Evolutionary conservation across 1,139 yeast genomes (phyloP), one percentile per base, ranked within the genome.

Genomic region (Suhomyces taliae): DNA sequence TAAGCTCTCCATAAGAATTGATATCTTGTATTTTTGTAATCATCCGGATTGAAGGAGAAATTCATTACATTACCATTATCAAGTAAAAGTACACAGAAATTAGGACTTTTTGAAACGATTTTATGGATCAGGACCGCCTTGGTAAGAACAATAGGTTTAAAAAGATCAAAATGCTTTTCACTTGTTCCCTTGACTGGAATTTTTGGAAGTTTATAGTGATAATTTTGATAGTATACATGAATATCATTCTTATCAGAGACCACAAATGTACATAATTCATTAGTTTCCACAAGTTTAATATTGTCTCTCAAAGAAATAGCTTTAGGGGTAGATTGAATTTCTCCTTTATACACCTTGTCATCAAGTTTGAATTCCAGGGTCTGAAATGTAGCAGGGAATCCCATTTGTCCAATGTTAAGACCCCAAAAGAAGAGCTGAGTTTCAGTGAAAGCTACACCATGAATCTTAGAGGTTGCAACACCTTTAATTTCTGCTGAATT

Each of bases 401-500:
- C 96, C 84, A 91, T 83, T 61, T 91, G 97, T 0, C 98, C 98
- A 31, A 83, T 69, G 60, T 90, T 88, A 32, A 86, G 67, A 0
- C 98, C 98, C 96, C 96, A 90, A 36, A 83, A 67, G 52, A 72
- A 80, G 7, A 90, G 57, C 9, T 75, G 77, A 34, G 74, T 64
- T 29, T 70, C 72, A 0, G 86, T 72, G 54, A 75, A 86, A 0
- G 80, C 88, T 6, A 86, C 74, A 0, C 95, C 82, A 61, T 89
- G 96, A 24, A 85, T 74, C 40, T 79, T 82, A 2, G 97, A 88
- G 10, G 89, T 85, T 0, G 85, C 69, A 8, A 86, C 70, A 0
- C 90, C 90, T 11, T 65, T 63, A 5, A 82, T 60, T 11, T 60
- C 59, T 33, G 58, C 43, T 1, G 48, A 15, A 32, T 48, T 51